Base-by-base conservation (phyloP, 1,284 basidiomycete genomes). In the Porogramme epimiltina region DNA sequence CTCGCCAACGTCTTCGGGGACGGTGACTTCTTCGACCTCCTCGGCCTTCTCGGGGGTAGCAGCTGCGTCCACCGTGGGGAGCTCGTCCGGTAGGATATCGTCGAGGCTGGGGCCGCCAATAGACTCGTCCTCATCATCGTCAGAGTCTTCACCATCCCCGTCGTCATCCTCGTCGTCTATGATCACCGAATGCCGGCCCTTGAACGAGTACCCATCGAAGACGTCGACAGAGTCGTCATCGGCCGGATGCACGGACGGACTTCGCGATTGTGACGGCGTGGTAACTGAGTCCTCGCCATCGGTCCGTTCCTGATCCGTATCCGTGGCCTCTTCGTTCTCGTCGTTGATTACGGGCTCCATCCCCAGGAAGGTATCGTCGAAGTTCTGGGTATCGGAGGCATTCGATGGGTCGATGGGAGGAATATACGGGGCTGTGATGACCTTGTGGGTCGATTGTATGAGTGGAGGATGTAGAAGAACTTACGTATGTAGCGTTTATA, bases 381-480 rank as follows among this genome's bases (percentile, higher is more conserved):
- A 99, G 73, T 98, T 98, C 70, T 94, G 92, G 58, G 93, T 96
- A 80, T 99, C 96, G 65, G 87, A 89, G 60, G 95, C 94, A 70
- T 97, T 93, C 42, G 84, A 83, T 6, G 93, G 92, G 68, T 98
- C 93, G 64, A 95, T 92, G 18, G 91, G 88, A 19, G 96, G 95
- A 62, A 95, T 93, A 78, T 97, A 96, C n/a, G 96, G 96, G 64
- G 96, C 94, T 91, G 57, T 13, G 46, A 46, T 51, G 33, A n/a
- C 6, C 15, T 8, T 9, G 44, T 55, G 28, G 51, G 50, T 41
- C 4, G 2, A 16, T 2, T 28, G 26, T 4, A 66, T 52, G 26
- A 6, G 66, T 52, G 13, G 8, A 10, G 6, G 34, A 37, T n/a
- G n/a, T 10, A 5, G 13, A 11, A 25, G 13, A 22, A 62, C 64